Conservation (phyloP, 495 filamentous ascomycete species). For the Annulohypoxylon nitens region DNA sequence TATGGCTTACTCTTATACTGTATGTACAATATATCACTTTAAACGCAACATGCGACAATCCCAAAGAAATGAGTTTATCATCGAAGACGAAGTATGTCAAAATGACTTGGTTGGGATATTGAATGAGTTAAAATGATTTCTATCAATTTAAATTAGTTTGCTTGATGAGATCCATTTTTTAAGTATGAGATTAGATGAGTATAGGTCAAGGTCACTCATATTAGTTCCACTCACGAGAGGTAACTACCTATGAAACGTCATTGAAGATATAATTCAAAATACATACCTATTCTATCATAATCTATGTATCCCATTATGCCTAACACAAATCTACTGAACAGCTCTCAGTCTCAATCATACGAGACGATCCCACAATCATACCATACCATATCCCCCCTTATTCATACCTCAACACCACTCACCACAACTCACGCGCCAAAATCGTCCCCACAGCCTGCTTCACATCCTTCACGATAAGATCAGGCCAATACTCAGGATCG, state of each 20-base stretch:
- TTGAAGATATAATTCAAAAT: neutral
- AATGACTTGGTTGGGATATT: no score
- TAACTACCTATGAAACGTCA: neutral
- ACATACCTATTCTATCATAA: neutral
- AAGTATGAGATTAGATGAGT: no score
- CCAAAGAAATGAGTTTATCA: neutral
- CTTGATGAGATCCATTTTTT: no score
- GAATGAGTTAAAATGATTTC: neutral
- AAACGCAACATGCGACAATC: neutral
- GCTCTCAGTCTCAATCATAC: neutral
- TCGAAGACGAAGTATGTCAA: no score
- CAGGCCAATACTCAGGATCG: constrained; percentile 60
- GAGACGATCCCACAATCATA: neutral
- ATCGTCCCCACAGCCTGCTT: constrained; percentile 59
- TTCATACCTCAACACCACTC: constrained; percentile 42
- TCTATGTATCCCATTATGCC: neutral
- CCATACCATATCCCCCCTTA: constrained; percentile 2
- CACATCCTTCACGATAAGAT: constrained; percentile 74
- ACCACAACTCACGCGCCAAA: constrained; percentile 57
- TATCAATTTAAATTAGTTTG: no score
- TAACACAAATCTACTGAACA: no score
- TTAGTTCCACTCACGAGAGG: no score
- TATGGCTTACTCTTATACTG: neutral
- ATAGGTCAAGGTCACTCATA: no score
- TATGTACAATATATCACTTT: neutral